These are phyloP conservation scores for Lentinula raphanica DNA, from an alignment of 768 basidiomycete genomes.

Conservation along the genomic window DNA sequence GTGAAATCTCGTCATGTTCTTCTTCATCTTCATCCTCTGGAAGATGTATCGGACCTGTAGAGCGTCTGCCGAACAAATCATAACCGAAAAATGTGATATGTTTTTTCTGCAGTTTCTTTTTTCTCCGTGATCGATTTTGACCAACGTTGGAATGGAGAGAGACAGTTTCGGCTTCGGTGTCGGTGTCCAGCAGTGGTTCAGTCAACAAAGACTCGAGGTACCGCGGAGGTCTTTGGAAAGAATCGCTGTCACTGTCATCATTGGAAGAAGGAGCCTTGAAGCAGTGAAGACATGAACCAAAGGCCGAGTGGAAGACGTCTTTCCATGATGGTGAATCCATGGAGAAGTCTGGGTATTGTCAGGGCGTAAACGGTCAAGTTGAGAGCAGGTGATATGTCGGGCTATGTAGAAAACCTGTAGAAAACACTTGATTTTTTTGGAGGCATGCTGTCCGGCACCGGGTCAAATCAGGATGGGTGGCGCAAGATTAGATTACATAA, in stretches of 20 bases:
- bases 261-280: conserved; percentile 29
- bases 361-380: neutral
- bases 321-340: conserved; percentile 57
- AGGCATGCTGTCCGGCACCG: neutral
- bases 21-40: conserved; percentile 55
- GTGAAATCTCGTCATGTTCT: conserved; percentile 18
- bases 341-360: neutral
- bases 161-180: conserved; percentile 55
- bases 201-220: conserved; percentile 49
- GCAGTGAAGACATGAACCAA: conserved; percentile 58
- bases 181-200: conserved; percentile 32
- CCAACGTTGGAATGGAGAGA: conserved; percentile 65
- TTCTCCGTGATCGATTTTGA: conserved; percentile 25
- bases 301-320: conserved; percentile 53
- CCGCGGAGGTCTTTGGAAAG: conserved; percentile 29
- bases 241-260: conserved; percentile 28
- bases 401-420: too few species aligned
- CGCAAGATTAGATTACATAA: conserved; percentile 9
- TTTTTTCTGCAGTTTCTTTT: conserved; percentile 26
- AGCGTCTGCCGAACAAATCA: conserved; percentile 54
- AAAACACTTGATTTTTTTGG: neutral
- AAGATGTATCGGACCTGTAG: conserved; percentile 45
- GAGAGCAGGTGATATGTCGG: neutral
- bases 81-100: conserved; percentile 60
- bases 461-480: too few species aligned